These are phyloP conservation scores for Cytospora schulzeri DNA, from an alignment of 2,329 filamentous ascomycete genomes.

Conservation along the genomic window DNA sequence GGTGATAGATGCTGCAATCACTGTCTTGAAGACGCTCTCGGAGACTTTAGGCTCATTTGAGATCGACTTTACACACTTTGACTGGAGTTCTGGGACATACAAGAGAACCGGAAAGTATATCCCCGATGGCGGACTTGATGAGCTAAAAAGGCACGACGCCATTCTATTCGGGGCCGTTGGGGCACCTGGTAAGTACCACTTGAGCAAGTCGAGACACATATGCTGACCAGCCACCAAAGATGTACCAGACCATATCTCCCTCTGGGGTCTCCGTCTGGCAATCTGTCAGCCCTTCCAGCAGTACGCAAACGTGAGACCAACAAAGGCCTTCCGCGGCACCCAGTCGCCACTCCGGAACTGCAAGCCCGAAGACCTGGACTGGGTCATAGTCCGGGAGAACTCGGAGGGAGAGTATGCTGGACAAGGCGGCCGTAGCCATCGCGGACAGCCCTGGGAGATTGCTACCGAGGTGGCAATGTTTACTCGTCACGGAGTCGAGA, in stretches of 20 bases:
- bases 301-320: conserved; percentile 67
- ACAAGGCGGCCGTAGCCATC: conserved; percentile 62
- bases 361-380: conserved; percentile 57
- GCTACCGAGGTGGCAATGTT: conserved; percentile 67
- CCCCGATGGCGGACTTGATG: conserved; percentile 59
- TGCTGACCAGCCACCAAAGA: conserved; percentile 36
- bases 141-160: conserved; percentile 43
- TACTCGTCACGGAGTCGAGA: conserved; percentile 59
- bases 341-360: conserved; percentile 56
- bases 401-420: conserved; percentile 67
- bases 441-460: conserved; percentile 57
- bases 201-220: neutral
- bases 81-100: conserved; percentile 69
- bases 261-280: conserved; percentile 65
- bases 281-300: conserved; percentile 67
- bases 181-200: conserved; percentile 30
- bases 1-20: conserved; percentile 62
- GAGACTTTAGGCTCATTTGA: conserved; percentile 58
- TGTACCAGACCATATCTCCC: conserved; percentile 67
- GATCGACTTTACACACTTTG: conserved; percentile 62
- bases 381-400: conserved; percentile 69
- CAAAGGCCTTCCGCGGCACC: conserved; percentile 59
- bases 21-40: conserved; percentile 59
- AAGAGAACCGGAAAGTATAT: conserved; percentile 68
- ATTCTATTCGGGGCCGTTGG: conserved; percentile 39